A percentile compares a stretch with the other conserved stretches of the same genome.
phyloP scores from a whole-genome alignment of 202 grass and related monocot genomes.

The Digitaria exilis region DNA sequence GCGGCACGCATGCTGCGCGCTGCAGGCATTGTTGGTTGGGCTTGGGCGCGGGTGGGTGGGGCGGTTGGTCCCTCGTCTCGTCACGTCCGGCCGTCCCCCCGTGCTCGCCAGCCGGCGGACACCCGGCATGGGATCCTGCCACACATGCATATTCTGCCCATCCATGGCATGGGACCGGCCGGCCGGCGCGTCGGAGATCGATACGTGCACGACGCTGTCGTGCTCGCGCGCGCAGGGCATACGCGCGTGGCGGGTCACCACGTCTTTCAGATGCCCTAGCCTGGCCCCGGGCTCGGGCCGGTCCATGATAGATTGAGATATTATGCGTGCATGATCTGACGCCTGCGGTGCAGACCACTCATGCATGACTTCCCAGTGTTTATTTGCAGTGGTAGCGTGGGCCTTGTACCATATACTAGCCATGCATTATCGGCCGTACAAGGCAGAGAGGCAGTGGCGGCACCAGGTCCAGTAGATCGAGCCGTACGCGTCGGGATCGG shows the following conservation, averaged over 20 bases:
- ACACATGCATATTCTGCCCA: conserved; percentile 13
- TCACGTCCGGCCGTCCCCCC: conserved; percentile 20
- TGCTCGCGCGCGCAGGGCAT: too few species aligned
- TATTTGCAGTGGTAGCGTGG: background rate
- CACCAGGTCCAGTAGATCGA: background rate
- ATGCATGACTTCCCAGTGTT: background rate
- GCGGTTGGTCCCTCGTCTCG: conserved; percentile 35
- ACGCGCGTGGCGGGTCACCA: conserved; percentile 18
- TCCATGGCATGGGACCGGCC: background rate
- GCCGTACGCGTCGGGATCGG: background rate
- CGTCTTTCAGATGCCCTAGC: background rate
- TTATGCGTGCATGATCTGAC: conserved; percentile 6
- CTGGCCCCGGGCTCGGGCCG: background rate
- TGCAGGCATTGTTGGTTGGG: background rate
- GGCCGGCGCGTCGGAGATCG: too few species aligned
- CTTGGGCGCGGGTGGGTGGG: background rate
- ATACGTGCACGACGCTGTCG: too few species aligned
- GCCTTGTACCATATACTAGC: background rate
- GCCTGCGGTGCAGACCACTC: background rate
- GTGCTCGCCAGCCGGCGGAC: conserved; percentile 40
- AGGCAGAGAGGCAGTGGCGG: background rate
- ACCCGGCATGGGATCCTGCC: conserved; percentile 31
- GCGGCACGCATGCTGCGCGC: too few species aligned
- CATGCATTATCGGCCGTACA: conserved; percentile 3
- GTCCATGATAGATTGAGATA: conserved; percentile 36